Conservation (phyloP, 805 yeast genomes). For the Zygotorulaspora chibaensis region DNA sequence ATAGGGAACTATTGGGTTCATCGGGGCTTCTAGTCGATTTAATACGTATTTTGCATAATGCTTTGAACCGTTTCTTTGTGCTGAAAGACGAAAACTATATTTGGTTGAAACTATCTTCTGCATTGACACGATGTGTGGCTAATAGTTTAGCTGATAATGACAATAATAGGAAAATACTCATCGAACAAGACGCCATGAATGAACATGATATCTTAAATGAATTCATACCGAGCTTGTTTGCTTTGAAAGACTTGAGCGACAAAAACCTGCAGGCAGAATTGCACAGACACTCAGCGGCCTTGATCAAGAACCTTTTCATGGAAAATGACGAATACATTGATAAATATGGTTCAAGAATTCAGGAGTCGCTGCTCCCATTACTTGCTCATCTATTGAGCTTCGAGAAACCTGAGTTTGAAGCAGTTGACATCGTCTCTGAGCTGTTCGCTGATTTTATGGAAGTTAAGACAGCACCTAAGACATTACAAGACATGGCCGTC, state of each 20-base stretch:
- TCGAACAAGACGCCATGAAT: background rate
- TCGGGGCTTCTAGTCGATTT: slow-evolving; percentile 26
- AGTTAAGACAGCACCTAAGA: slow-evolving; percentile 5
- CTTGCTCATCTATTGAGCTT: background rate
- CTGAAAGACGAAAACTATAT: slow-evolving; percentile 3
- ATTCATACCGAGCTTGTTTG: slow-evolving; percentile 19
- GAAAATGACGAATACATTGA: slow-evolving; percentile 20
- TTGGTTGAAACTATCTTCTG: slow-evolving; percentile 25
- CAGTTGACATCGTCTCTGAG: slow-evolving; percentile 13
- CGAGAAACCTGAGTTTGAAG: background rate
- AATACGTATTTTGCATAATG: slow-evolving; percentile 14
- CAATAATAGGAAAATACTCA: slow-evolving; percentile 22
- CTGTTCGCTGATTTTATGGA: slow-evolving; percentile 22
- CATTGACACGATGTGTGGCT: slow-evolving; percentile 33
- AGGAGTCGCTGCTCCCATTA: slow-evolving; percentile 16
- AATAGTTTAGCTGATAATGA: slow-evolving; percentile 34
- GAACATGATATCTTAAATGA: slow-evolving; percentile 14
- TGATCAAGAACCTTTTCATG: slow-evolving; percentile 29
- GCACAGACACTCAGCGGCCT: slow-evolving; percentile 21
- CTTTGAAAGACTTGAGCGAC: slow-evolving; percentile 7
- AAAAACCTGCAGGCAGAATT: slow-evolving; percentile 9
- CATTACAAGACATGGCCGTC: slow-evolving; percentile 11
- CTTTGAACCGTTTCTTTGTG: slow-evolving; percentile 17
- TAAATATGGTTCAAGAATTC: slow-evolving; percentile 14
- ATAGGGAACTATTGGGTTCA: slow-evolving; percentile 30